A percentile compares a stretch with the other conserved stretches of the same genome.
phyloP scores from a whole-genome alignment of 2,329 filamentous ascomycete species.

The Xylaria polymorpha region DNA sequence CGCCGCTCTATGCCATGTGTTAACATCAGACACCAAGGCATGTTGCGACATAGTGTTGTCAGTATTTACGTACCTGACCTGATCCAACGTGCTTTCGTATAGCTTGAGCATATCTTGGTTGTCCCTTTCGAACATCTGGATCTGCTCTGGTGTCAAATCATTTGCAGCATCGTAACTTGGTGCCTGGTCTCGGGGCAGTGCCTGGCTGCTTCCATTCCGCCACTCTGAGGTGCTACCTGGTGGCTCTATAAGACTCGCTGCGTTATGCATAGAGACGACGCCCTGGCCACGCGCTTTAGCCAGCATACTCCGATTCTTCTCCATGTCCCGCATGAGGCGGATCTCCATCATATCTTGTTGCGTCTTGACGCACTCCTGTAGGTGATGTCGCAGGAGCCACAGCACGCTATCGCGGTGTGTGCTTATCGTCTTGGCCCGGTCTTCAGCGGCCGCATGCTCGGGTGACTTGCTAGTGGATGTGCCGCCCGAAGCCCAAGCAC shows the following conservation, averaged over 20 bases:
- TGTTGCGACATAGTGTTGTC: background rate
- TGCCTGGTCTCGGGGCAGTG: slow-evolving; percentile 44
- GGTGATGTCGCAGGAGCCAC: slow-evolving; percentile 79
- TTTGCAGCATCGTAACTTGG: slow-evolving; percentile 50
- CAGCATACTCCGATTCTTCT: slow-evolving; percentile 88
- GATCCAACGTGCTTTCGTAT: slow-evolving; percentile 92
- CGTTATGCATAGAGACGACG: slow-evolving; percentile 37
- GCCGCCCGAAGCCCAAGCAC: slow-evolving; percentile 76
- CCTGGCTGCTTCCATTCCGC: slow-evolving; percentile 40
- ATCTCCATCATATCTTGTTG: slow-evolving; percentile 96
- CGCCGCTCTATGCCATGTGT: slow-evolving; percentile 70
- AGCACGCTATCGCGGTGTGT: slow-evolving; percentile 84
- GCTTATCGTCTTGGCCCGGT: slow-evolving; percentile 71
- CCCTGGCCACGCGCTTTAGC: slow-evolving; percentile 69
- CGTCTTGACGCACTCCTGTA: slow-evolving; percentile 80
- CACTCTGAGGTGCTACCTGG: slow-evolving; percentile 35
- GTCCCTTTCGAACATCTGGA: slow-evolving; percentile 92
- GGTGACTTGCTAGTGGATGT: slow-evolving; percentile 61
- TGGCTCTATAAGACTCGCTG: slow-evolving; percentile 40
- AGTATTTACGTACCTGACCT: slow-evolving; percentile 80
- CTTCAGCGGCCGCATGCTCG: slow-evolving; percentile 80
- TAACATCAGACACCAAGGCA: background rate
- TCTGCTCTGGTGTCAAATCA: slow-evolving; percentile 82
- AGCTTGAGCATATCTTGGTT: slow-evolving; percentile 93
- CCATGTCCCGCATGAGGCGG: slow-evolving; percentile 82